A percentile compares a stretch with the other conserved stretches of the same genome.
These are phyloP conservation scores for Metschnikowia matae DNA, from an alignment of 805 yeast species.

Conservation along the genomic window DNA sequence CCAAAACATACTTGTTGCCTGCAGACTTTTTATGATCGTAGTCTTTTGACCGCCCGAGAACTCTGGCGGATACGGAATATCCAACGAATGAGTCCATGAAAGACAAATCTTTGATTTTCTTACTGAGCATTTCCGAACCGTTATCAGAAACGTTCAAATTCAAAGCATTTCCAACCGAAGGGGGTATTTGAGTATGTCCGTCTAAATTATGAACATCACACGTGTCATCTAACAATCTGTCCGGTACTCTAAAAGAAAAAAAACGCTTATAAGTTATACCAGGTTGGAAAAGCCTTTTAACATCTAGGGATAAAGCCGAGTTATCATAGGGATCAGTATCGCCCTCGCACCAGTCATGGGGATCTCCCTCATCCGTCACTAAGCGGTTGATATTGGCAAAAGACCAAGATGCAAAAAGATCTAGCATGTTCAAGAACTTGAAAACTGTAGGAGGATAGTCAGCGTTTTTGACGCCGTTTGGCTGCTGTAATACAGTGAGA, in stretches of 20 bases:
- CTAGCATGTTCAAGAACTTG: constrained; percentile 41
- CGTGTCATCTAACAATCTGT: constrained; percentile 37
- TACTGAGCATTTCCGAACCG: constrained; percentile 12
- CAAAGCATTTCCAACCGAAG: constrained; percentile 33
- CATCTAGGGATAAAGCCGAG: constrained; percentile 32
- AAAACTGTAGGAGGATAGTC: constrained; percentile 27
- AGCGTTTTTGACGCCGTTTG: constrained; percentile 20
- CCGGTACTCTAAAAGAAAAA: constrained; percentile 40
- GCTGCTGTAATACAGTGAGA: constrained; percentile 24
- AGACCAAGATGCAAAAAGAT: constrained; percentile 43
- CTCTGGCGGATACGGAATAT: constrained; percentile 38
- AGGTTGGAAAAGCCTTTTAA: constrained; percentile 36
- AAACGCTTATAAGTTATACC: constrained; percentile 37
- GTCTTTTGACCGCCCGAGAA: constrained; percentile 39
- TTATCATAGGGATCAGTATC: constrained; percentile 41
- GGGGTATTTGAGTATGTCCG: constrained; percentile 34
- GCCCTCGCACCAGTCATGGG: constrained; percentile 42
- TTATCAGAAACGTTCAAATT: constrained; percentile 14
- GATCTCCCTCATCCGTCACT: constrained; percentile 28
- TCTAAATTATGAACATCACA: constrained; percentile 35
- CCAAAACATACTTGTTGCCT: constrained; percentile 35
- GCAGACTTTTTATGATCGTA: constrained; percentile 20
- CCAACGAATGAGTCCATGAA: constrained; percentile 35
- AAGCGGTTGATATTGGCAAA: constrained; percentile 35
- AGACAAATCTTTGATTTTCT: constrained; percentile 29